A percentile compares a stretch with the other conserved stretches of the same genome.
Conservation (phyloP, 495 filamentous ascomycete genomes). For the Entonaema liquescens region DNA sequence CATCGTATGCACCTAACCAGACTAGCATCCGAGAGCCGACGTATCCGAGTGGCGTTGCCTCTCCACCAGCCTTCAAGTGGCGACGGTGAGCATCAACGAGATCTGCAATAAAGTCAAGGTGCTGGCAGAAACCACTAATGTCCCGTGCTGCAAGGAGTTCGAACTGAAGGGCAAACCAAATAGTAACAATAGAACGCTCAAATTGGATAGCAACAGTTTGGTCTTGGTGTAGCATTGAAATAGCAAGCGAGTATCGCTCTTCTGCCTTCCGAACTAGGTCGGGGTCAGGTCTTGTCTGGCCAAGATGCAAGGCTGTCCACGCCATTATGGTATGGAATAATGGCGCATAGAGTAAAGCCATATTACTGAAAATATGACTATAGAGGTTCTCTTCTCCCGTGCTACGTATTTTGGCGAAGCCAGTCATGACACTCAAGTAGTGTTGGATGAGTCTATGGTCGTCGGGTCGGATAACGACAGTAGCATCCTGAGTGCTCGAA, state of each 20-base stretch:
- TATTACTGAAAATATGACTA: slow-evolving; percentile 31
- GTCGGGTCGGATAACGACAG: slow-evolving; percentile 17
- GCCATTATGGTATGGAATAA: slow-evolving; percentile 28
- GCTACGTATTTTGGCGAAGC: slow-evolving; percentile 29
- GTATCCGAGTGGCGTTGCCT: slow-evolving; percentile 26
- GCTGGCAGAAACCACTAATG: slow-evolving; percentile 22
- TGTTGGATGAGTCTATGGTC: slow-evolving; percentile 32
- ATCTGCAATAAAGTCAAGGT: slow-evolving; percentile 27
- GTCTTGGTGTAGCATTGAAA: slow-evolving; percentile 17
- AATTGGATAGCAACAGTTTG: slow-evolving; percentile 25
- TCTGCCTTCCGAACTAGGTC: slow-evolving; percentile 27
- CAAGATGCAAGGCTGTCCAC: slow-evolving; percentile 30
- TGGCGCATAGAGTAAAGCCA: slow-evolving; percentile 28
- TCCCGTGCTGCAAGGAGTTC: slow-evolving; percentile 25
- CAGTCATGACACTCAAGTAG: slow-evolving; percentile 32
- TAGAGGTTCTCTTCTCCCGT: slow-evolving; percentile 29
- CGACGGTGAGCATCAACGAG: slow-evolving; percentile 28
- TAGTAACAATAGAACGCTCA: slow-evolving; percentile 32
- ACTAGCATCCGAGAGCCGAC: slow-evolving; percentile 30
- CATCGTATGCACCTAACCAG: slow-evolving; percentile 32
- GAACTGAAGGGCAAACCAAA: slow-evolving; percentile 29
- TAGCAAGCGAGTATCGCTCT: slow-evolving; percentile 21
- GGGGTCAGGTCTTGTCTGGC: slow-evolving; percentile 21
- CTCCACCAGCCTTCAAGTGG: slow-evolving; percentile 21
- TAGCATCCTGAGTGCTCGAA: slow-evolving; percentile 13